Conservation (phyloP, 2,329 filamentous ascomycete genomes). For the Cordyceps cateniannulata region DNA sequence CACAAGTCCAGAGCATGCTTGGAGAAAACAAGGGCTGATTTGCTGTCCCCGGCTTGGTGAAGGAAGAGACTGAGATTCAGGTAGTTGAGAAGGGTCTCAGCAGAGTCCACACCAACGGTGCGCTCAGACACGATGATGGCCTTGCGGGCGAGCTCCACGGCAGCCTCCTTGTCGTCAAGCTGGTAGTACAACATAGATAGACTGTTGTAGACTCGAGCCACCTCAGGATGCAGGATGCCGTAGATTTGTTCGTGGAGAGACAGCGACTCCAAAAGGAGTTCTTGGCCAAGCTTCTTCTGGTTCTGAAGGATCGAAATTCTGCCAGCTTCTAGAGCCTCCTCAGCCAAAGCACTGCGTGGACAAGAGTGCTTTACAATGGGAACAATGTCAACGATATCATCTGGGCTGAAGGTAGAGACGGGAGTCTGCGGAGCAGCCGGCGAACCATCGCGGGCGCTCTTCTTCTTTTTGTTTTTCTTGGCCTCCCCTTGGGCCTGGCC, state of each 20-base stretch:
- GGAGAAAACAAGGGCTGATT: conserved; percentile 78
- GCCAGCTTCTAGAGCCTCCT: conserved; percentile 92
- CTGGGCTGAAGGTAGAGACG: conserved; percentile 58
- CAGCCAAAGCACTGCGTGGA: conserved; percentile 82
- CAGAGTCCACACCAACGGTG: conserved; percentile 86
- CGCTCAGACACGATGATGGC: conserved; percentile 94
- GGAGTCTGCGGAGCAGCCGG: conserved; percentile 38
- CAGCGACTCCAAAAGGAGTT: conserved; percentile 89
- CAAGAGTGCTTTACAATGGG: conserved; percentile 91
- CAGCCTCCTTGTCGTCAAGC: conserved; percentile 94
- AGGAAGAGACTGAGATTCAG: conserved; percentile 92
- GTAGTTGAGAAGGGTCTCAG: conserved; percentile 91
- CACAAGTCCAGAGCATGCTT: conserved; percentile 90
- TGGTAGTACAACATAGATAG: conserved; percentile 95
- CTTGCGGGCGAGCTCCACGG: conserved; percentile 91
- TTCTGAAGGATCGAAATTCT: conserved; percentile 93
- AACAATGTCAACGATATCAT: conserved; percentile 89
- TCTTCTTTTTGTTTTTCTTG: conserved; percentile 60
- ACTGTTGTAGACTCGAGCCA: conserved; percentile 90
- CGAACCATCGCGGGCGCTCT: conserved; percentile 49
- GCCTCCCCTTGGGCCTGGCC: conserved; percentile 36
- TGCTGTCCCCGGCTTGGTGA: conserved; percentile 86
- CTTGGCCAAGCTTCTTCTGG: conserved; percentile 92
- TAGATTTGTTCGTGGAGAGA: conserved; percentile 98
- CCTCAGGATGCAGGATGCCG: conserved; percentile 92